Evolutionary conservation across 2,329 filamentous ascomycete genomes (phyloP), one percentile per base, ranked within the genome.

Genomic region (Epichloe sp.): DNA sequence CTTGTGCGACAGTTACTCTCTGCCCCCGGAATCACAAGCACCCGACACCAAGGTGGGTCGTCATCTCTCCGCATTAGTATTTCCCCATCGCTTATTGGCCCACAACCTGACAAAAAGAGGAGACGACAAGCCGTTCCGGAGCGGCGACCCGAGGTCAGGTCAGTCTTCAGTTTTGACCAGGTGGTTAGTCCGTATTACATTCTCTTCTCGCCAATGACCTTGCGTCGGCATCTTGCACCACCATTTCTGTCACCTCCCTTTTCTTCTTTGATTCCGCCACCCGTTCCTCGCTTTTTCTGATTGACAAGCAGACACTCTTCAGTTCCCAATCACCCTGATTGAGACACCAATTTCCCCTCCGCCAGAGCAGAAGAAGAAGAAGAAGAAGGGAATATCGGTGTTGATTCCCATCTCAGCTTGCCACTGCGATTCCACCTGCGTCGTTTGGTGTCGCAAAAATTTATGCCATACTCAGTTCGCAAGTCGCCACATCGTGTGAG

Each of bases 81-180:
- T 59, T 48, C 49, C 41, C 49, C 53, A n/a, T 51, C 50, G 47
- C 43, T 59, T 55, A 63, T 64, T 65, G 61, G 62, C 44, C 21
- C 44, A 53, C 50, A 36, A 8, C 7, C 26, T 31, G 26, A 26
- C 8, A 31, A 10, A 10, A 31, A 31, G 1, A 8, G 26, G 26
- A 31, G 26, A 31, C 7, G 26, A 31, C 1, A 31, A 10, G 26
- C 8, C 26, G n/a, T 40, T 14, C 11, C 35, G 48, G 14, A 40
- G 44, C 48, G 52, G 40, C 52, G 10, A 52, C 42, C 31, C 42
- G 26, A 26, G 23, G 15, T 41, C 38, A 19, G n/a, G 15, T 5
- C n/a, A 10, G 3, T 19, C 38, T 17, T 41, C 38, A 19, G 1
- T 41, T n/a, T 4, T 4, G 14, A 10, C 5, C n/a, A 15, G 15